Base-by-base conservation (phyloP, 371 early-diverging fungal species). In the Mortierella sp. region DNA sequence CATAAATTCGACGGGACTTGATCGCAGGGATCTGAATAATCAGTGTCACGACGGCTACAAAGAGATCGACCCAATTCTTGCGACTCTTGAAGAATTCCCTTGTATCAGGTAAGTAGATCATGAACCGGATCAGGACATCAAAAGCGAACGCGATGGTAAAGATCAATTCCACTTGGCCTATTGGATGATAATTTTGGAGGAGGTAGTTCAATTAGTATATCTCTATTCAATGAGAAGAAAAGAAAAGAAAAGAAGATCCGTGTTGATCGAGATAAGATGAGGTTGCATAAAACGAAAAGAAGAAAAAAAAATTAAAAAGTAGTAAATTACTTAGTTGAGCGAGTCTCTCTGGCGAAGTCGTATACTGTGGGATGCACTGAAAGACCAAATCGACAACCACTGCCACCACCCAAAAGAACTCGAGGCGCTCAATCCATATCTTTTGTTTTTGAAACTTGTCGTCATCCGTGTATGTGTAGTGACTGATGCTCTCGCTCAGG, bases 131-230 rank as follows among this genome's bases (percentile, higher is more conserved):
- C 9, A 83, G 19, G 14, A 89, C 85, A 37, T 92, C 92, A 15
- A 87, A 58, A 21, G 85, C 68, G 60, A 92, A 90, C 7, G 84
- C 83, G 19, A 87, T 37, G 0, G 89, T 86, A 50, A 92, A 88
- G 12, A 70, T 70, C 23, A 86, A 60, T 43, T 91, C 92, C 9
- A 75, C 65, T 9, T 62, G 70, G 51, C 74, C 88, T 86, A 70
- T 12, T 18, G 43, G n/a, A n/a, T n/a, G n/a, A n/a, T n/a, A n/a
- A n/a, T n/a, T n/a, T n/a, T n/a, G n/a, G n/a, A n/a, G n/a, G n/a
- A n/a, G n/a, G n/a, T n/a, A n/a, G n/a, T n/a, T n/a, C n/a, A n/a
- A n/a, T n/a, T n/a, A n/a, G n/a, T n/a, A n/a, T n/a, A n/a, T n/a
- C n/a, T n/a, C n/a, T n/a, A n/a, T n/a, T n/a, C n/a, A n/a, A 46